Evolutionary conservation across 2,329 filamentous ascomycete genomes (phyloP).

Genomic region (Neofusicoccum kwambonambiense): DNA sequence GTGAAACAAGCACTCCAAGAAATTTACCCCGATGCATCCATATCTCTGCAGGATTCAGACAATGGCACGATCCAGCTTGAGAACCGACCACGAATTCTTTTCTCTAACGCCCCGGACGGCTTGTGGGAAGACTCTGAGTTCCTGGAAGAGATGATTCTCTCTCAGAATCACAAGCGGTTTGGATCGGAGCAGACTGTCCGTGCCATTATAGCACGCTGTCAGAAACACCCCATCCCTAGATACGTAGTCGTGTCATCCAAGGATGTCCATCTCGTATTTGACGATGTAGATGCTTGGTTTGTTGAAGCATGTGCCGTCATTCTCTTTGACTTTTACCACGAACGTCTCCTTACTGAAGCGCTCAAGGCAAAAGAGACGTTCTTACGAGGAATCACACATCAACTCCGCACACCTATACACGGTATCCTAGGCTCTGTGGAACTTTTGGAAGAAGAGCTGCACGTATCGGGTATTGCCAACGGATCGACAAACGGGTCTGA

Average conservation of each 20-base stretch:
- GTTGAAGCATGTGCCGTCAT: constrained; percentile 42
- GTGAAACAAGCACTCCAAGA: constrained; percentile 32
- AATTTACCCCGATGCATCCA: constrained; percentile 35
- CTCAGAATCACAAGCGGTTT: constrained; percentile 34
- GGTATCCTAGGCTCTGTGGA: constrained; percentile 46
- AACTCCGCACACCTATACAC: constrained; percentile 50
- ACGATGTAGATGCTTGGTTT: constrained; percentile 50
- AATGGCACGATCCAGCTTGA: constrained; percentile 28
- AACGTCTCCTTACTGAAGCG: constrained; percentile 40
- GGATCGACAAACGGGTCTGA: background rate
- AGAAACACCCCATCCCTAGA: constrained; percentile 31
- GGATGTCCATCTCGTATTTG: constrained; percentile 45
- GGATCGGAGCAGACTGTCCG: constrained; percentile 36
- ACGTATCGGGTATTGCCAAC: constrained; percentile 18
- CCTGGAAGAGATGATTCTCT: constrained; percentile 40
- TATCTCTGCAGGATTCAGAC: constrained; percentile 29
- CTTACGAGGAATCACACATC: constrained; percentile 47
- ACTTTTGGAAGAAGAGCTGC: constrained; percentile 44
- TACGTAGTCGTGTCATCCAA: constrained; percentile 42
- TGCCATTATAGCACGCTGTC: constrained; percentile 38
- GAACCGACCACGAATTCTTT: constrained; percentile 27
- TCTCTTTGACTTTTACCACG: constrained; percentile 41
- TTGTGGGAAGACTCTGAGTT: constrained; percentile 47
- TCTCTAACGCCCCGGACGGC: constrained; percentile 36
- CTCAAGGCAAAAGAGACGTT: constrained; percentile 47